Evolutionary conservation across 805 yeast species (phyloP).

Genomic region (Barnettozyma salicaria): DNA sequence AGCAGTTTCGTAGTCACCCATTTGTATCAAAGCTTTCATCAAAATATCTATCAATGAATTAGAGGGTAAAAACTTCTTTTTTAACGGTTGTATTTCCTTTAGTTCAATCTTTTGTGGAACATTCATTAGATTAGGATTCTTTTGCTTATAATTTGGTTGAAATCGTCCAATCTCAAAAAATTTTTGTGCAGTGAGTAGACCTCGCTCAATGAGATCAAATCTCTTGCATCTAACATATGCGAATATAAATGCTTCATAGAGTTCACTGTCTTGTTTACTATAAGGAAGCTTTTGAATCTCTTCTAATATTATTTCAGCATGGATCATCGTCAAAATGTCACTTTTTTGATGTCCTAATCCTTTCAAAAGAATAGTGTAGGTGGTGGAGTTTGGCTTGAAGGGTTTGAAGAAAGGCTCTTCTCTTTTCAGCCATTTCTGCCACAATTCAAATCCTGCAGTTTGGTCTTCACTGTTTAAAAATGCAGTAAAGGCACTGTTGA

Average conservation of each 20-base stretch:
- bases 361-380: slow-evolving; percentile 27
- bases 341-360: slow-evolving; percentile 15
- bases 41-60: slow-evolving; percentile 18
- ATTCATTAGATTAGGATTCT: slow-evolving; percentile 2
- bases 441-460: slow-evolving; percentile 34
- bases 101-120: slow-evolving; percentile 1
- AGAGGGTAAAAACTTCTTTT: slow-evolving; percentile 17
- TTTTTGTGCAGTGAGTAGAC: slow-evolving; percentile 15
- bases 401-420: slow-evolving; percentile 16
- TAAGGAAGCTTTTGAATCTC: slow-evolving; percentile 12
- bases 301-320: slow-evolving; percentile 14
- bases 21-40: slow-evolving; percentile 15
- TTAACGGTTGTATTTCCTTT: slow-evolving; percentile 7
- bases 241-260: slow-evolving; percentile 17
- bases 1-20: slow-evolving; percentile 15
- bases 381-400: slow-evolving; percentile 30
- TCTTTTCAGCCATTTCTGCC: slow-evolving; percentile 26
- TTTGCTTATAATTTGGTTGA: slow-evolving; percentile 3
- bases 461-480: slow-evolving; percentile 36
- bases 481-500: slow-evolving; percentile 42
- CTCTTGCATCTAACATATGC: slow-evolving; percentile 16
- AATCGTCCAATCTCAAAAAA: slow-evolving; percentile 17
- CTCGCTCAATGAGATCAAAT: slow-evolving; percentile 15
- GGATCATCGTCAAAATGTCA: slow-evolving; percentile 7
- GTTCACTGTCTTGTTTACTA: slow-evolving; percentile 12